phyloP scores from a whole-genome alignment of 1,284 basidiomycete genomes.

The Marasmius oreades region DNA sequence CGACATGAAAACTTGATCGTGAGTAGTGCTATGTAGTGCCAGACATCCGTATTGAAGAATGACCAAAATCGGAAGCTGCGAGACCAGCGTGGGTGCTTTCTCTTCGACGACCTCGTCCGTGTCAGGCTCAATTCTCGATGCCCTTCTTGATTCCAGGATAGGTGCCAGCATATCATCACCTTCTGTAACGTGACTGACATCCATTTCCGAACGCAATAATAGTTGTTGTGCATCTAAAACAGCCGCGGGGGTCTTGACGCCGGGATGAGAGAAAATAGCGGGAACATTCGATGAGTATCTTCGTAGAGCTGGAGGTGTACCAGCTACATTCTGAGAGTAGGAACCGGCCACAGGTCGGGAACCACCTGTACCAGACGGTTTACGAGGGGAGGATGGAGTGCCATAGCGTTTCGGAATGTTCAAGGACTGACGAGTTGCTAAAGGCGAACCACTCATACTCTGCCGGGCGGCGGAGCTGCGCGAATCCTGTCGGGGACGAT shows the following conservation, averaged over 20 bases:
- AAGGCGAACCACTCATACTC: conserved; percentile 1
- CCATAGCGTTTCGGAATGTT: background rate
- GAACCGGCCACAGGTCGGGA: background rate
- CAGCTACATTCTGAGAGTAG: background rate
- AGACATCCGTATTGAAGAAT: conserved; percentile 79
- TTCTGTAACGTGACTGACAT: conserved; percentile 19
- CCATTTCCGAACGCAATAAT: conserved; percentile 37
- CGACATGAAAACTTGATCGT: conserved; percentile 81
- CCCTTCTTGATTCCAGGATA: conserved; percentile 46
- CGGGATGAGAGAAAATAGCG: conserved; percentile 71
- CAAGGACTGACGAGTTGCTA: background rate
- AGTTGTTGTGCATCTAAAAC: conserved; percentile 66
- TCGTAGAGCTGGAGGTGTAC: conserved; percentile 8
- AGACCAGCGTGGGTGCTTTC: conserved; percentile 57
- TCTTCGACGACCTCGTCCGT: conserved; percentile 32
- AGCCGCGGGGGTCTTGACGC: conserved; percentile 69
- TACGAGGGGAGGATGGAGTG: background rate
- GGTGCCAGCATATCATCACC: conserved; percentile 42
- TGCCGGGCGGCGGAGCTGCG: conserved; percentile 17
- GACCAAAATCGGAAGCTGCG: conserved; percentile 65
- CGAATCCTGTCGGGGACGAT: conserved; percentile 20
- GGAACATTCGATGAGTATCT: conserved; percentile 2
- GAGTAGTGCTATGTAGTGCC: conserved; percentile 78
- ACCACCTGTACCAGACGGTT: conserved; percentile 5
- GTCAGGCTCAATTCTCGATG: conserved; percentile 20